These are phyloP conservation scores for Cucurbita argyrosperma DNA, from an alignment of 306 rosid genomes.

Conservation along the genomic window DNA sequence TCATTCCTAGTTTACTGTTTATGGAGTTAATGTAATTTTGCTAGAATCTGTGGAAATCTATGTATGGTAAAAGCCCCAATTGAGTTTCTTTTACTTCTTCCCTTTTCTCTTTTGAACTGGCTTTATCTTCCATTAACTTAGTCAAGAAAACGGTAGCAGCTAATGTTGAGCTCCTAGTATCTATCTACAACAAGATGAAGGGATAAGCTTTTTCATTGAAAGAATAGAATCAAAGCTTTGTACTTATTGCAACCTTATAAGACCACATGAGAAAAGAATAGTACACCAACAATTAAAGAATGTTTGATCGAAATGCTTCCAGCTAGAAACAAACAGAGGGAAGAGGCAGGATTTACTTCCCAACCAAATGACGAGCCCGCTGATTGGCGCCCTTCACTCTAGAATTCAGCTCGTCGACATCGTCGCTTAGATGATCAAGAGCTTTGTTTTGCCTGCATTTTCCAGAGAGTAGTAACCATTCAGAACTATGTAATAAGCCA, in stretches of 20 bases:
- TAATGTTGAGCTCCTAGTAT: not conserved
- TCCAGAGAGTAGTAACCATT: not conserved
- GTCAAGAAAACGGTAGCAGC: not conserved
- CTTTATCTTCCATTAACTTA: not conserved
- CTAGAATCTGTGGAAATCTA: not conserved
- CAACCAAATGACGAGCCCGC: constrained; percentile 55
- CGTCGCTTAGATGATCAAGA: constrained; percentile 62
- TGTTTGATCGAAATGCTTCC: not conserved
- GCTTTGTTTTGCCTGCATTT: constrained; percentile 86
- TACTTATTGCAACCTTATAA: not conserved
- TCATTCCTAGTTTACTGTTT: not conserved
- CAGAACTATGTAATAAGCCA: not conserved
- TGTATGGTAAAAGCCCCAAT: not conserved
- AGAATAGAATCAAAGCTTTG: not conserved
- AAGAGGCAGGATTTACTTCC: constrained; percentile 16
- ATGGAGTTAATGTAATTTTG: constrained; percentile 9
- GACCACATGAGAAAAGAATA: not conserved
- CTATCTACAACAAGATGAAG: not conserved
- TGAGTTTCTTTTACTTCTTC: not conserved
- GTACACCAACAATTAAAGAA: not conserved
- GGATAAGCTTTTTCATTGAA: not conserved
- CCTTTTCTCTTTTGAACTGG: not conserved
- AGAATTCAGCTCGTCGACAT: constrained; percentile 57
- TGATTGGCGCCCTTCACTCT: constrained; percentile 83
- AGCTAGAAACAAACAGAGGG: not conserved